Percentiles rank a stretch among this genome's conserved stretches.
Conservation (phyloP, 345 rosid genomes). For the Diplotaxis tenuifolia region DNA sequence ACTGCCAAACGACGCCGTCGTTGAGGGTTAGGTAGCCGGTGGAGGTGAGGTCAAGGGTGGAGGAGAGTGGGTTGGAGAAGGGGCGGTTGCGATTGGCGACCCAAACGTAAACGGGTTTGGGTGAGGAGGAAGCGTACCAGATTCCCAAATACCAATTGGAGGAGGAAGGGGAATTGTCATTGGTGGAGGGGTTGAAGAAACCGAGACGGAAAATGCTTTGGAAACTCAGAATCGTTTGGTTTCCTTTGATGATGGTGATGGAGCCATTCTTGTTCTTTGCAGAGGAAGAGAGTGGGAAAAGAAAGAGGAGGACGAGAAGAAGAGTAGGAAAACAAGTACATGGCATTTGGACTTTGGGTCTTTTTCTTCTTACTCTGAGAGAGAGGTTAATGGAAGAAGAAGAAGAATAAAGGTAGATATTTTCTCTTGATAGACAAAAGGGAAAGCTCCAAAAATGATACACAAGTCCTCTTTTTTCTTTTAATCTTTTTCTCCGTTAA, state of each 20-base stretch:
- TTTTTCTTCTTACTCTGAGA: neutral
- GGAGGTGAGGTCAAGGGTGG: conserved; percentile 42
- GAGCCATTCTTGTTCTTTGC: conserved; percentile 13
- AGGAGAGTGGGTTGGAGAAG: conserved; percentile 38
- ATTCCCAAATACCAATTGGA: conserved; percentile 34
- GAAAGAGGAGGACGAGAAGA: conserved; percentile 16
- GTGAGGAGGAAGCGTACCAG: conserved; percentile 30
- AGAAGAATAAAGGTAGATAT: neutral
- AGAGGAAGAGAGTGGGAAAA: conserved; percentile 1
- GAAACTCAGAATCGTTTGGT: conserved; percentile 45
- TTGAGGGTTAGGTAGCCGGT: conserved; percentile 49
- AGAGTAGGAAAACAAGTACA: conserved; percentile 9
- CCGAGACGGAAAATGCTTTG: conserved; percentile 47
- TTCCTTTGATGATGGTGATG: conserved; percentile 43
- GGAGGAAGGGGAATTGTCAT: conserved; percentile 32
- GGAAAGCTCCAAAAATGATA: conserved; percentile 27
- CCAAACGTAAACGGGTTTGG: conserved; percentile 30
- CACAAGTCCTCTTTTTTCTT: neutral
- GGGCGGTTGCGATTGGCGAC: conserved; percentile 64
- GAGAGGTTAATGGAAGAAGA: neutral
- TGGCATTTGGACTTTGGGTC: conserved; percentile 36
- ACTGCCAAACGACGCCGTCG: conserved; percentile 45
- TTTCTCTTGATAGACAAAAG: conserved; percentile 29
- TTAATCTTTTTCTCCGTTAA: neutral
- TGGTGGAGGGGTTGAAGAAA: conserved; percentile 27